These are phyloP conservation scores for Punica granatum DNA, from an alignment of 345 rosid species.

Conservation along the genomic window DNA sequence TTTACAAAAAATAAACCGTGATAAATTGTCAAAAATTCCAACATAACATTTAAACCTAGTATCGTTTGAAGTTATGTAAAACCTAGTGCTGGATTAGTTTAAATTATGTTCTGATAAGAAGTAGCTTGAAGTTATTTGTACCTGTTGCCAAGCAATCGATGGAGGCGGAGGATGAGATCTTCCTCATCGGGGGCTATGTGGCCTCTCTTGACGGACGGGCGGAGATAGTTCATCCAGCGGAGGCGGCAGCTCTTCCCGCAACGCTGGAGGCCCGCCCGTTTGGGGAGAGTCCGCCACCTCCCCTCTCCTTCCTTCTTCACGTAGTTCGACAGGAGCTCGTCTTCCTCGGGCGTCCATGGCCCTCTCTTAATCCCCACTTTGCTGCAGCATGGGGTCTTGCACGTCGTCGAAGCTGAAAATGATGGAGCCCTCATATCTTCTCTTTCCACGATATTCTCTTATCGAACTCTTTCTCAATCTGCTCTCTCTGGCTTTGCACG, in stretches of 20 bases:
- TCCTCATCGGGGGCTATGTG: conserved; percentile 76
- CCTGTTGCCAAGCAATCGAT: conserved; percentile 68
- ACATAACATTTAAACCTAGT: neutral
- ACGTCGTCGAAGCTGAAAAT: conserved; percentile 4
- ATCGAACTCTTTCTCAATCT: neutral
- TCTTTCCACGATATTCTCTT: neutral
- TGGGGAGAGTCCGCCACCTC: conserved; percentile 75
- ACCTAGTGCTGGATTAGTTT: neutral
- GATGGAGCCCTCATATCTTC: conserved; percentile 25
- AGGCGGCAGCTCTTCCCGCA: conserved; percentile 93
- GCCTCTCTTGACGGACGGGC: conserved; percentile 71
- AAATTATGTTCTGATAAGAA: too few species aligned
- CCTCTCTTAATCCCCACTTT: conserved; percentile 75
- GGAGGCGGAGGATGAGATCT: conserved; percentile 93
- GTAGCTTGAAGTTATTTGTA: conserved; percentile 3
- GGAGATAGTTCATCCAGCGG: conserved; percentile 93
- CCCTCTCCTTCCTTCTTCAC: conserved; percentile 76
- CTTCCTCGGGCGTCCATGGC: conserved; percentile 89
- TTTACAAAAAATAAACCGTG: too few species aligned
- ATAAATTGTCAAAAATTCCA: neutral
- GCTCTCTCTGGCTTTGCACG: neutral
- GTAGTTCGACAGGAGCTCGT: conserved; percentile 49
- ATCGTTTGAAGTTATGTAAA: neutral
- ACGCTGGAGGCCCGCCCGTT: conserved; percentile 70
- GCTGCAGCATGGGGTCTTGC: conserved; percentile 54